Percentiles rank a stretch among this genome's conserved stretches.
phyloP scores from a whole-genome alignment of 2,329 filamentous ascomycete genomes.

The Colletotrichum sp. region DNA sequence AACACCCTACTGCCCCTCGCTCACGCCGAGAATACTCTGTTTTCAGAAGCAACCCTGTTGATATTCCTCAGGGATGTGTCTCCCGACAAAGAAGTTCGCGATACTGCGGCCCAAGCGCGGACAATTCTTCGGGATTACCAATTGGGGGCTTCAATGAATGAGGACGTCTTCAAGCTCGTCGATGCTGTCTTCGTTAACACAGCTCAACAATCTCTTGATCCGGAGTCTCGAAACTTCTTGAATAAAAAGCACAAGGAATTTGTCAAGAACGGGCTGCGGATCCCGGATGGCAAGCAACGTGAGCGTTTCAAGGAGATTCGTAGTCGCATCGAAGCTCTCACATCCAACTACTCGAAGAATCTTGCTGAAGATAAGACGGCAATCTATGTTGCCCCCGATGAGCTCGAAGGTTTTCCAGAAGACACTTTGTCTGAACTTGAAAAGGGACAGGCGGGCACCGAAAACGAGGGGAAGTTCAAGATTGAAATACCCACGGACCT shows the following conservation, averaged over 20 bases:
- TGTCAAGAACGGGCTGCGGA: neutral
- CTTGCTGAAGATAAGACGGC: neutral
- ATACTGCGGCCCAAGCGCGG: neutral
- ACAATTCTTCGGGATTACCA: neutral
- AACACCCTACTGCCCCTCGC: neutral
- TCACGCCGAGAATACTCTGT: neutral
- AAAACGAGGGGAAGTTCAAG: conserved; percentile 75
- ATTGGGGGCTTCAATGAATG: neutral
- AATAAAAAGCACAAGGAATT: neutral
- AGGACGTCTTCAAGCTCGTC: neutral
- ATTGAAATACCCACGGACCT: conserved; percentile 84
- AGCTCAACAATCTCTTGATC: accelerated
- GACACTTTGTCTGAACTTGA: conserved; percentile 60
- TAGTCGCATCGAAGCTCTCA: neutral
- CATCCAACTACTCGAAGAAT: neutral
- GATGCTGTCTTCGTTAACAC: neutral
- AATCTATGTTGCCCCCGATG: neutral
- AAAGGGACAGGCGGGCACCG: conserved; percentile 60
- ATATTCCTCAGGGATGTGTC: conserved; percentile 4
- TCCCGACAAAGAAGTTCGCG: neutral
- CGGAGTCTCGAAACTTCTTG: neutral
- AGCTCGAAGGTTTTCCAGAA: neutral
- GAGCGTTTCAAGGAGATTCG: neutral
- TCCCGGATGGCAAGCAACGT: neutral
- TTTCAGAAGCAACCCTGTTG: neutral